Evolutionary conservation across 2,329 filamentous ascomycete species (phyloP).

Genomic region (Sporothrix dimorphospora): DNA sequence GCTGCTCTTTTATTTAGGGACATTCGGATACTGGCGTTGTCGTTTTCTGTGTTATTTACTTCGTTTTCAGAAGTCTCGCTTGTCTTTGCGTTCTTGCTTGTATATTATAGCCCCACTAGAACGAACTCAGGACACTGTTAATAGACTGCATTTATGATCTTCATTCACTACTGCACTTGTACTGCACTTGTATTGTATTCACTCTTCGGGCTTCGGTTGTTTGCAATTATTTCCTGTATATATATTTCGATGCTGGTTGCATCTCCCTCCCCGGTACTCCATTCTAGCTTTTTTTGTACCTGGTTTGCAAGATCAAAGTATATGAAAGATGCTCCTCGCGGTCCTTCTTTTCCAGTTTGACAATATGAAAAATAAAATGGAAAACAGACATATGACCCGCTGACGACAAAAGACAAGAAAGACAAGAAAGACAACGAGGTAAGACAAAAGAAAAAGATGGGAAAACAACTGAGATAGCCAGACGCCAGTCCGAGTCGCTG

Average conservation of each 20-base stretch:
- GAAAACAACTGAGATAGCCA: background rate
- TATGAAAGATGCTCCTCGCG: slow-evolving; percentile 1
- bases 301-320: background rate
- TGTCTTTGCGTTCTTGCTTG: slow-evolving; percentile 11
- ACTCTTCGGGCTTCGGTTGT: background rate
- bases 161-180: background rate
- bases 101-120: background rate
- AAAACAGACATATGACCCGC: background rate
- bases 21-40: slow-evolving; percentile 16
- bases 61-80: background rate
- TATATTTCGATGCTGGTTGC: background rate
- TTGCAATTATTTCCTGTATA: background rate
- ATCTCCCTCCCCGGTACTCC: slow-evolving; percentile 16
- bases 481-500: background rate
- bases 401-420: background rate
- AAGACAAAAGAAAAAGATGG: background rate
- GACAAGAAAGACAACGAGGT: background rate
- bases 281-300: slow-evolving; percentile 1
- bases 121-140: background rate
- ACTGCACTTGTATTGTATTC: background rate
- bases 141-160: background rate
- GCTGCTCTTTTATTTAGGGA: background rate
- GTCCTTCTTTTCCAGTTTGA: background rate
- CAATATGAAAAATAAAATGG: background rate
- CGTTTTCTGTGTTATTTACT: background rate